A percentile compares a stretch with the other conserved stretches of the same genome.
Conservation (phyloP, 2,329 filamentous ascomycete genomes). For the Trichophyton equinum region DNA sequence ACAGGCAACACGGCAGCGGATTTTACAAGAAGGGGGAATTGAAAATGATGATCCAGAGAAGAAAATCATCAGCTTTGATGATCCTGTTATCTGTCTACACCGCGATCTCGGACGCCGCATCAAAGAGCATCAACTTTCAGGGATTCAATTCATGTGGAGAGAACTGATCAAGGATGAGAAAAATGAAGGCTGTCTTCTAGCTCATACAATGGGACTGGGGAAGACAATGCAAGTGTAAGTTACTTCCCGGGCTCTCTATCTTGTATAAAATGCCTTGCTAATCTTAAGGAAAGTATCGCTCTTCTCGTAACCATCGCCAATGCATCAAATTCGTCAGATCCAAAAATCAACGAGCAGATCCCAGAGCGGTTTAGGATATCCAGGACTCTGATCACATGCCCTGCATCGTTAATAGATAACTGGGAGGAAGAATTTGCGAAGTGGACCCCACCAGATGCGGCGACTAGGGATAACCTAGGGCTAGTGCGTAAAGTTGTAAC, state of each 20-base stretch:
- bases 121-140: constrained; percentile 68
- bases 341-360: constrained; percentile 50
- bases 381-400: constrained; percentile 62
- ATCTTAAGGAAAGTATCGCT: constrained; percentile 44
- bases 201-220: constrained; percentile 83
- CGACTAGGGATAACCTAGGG: constrained; percentile 38
- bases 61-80: constrained; percentile 35
- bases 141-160: constrained; percentile 81
- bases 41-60: constrained; percentile 32
- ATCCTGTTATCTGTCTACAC: constrained; percentile 43
- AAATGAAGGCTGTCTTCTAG: constrained; percentile 64
- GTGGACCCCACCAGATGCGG: constrained; percentile 47
- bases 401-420: constrained; percentile 62
- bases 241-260: neutral
- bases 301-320: constrained; percentile 63
- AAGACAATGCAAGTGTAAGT: constrained; percentile 77
- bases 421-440: constrained; percentile 65
- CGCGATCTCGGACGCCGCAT: constrained; percentile 51
- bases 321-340: constrained; percentile 48
- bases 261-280: neutral
- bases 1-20: constrained; percentile 40
- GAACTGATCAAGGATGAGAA: constrained; percentile 54
- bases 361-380: constrained; percentile 51
- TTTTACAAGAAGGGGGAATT: constrained; percentile 23
- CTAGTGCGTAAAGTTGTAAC: constrained; percentile 44